Evolutionary conservation across 2,329 filamentous ascomycete species (phyloP).

Genomic region (Colletotrichum musicola): DNA sequence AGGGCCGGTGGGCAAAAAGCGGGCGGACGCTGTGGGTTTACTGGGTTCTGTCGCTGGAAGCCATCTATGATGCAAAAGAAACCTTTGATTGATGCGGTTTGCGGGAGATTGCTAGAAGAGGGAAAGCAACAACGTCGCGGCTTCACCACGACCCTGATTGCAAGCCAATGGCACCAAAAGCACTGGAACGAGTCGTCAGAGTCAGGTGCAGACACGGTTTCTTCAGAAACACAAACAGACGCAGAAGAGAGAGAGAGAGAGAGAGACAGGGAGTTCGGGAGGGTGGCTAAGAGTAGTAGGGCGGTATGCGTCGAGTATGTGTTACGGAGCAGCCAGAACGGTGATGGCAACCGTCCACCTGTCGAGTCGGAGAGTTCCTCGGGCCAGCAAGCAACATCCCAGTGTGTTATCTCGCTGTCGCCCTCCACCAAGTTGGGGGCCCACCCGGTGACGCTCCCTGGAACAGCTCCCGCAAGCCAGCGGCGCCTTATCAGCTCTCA

Average conservation of each 20-base stretch:
- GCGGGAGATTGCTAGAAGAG: not conserved
- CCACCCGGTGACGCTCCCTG: conserved; percentile 10
- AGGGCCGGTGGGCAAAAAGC: conserved; percentile 1
- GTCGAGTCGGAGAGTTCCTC: conserved; percentile 21
- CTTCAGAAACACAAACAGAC: conserved; percentile 9
- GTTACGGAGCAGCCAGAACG: not conserved
- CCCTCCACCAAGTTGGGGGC: conserved; percentile 11
- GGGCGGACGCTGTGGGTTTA: not conserved
- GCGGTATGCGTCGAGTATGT: no score
- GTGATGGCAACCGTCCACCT: not conserved
- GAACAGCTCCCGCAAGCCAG: not conserved
- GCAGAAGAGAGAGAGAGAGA: conserved; percentile 5
- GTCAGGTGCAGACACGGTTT: conserved; percentile 22
- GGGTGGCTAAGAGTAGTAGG: not conserved
- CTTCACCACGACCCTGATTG: not conserved
- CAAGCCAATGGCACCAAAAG: not conserved
- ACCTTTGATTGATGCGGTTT: conserved; percentile 1
- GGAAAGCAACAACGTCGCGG: not conserved
- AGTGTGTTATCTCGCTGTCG: not conserved
- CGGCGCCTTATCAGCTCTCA: not conserved
- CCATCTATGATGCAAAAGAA: conserved; percentile 25
- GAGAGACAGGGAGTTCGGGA: not conserved
- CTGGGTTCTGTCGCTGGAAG: not conserved
- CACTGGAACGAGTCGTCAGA: not conserved
- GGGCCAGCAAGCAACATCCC: conserved; percentile 20